Percentiles rank a stretch among this genome's conserved stretches.
phyloP scores from a whole-genome alignment of 805 yeast species.

The Phaffomyces opuntiae region DNA sequence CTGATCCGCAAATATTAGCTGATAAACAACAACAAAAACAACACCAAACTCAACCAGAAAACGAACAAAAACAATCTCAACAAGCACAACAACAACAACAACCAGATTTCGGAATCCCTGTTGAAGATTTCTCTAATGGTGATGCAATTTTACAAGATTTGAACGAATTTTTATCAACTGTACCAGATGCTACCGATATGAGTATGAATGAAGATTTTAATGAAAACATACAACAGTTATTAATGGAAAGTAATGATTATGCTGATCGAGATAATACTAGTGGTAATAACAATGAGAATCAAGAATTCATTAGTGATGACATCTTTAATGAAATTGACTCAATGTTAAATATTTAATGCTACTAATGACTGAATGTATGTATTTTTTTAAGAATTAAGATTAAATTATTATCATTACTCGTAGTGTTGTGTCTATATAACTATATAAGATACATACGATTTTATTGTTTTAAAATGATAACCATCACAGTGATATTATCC shows the following conservation, averaged over 20 bases:
- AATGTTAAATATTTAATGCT: slow-evolving; percentile 15
- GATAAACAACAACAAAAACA: slow-evolving; percentile 4
- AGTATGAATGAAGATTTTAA: slow-evolving; percentile 19
- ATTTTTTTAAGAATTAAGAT: too few species aligned
- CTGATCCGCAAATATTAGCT: slow-evolving; percentile 5
- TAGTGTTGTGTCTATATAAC: background rate
- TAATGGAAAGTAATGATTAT: slow-evolving; percentile 15
- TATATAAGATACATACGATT: too few species aligned
- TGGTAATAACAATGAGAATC: slow-evolving; percentile 1
- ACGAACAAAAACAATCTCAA: too few species aligned
- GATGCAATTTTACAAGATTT: slow-evolving; percentile 22
- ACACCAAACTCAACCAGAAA: slow-evolving; percentile 3
- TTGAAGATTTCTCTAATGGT: slow-evolving; percentile 9
- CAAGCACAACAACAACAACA: background rate
- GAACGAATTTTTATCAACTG: slow-evolving; percentile 21
- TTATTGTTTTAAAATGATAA: slow-evolving; percentile 36
- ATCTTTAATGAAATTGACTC: slow-evolving; percentile 22
- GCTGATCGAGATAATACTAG: slow-evolving; percentile 3
- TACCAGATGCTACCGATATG: slow-evolving; percentile 26
- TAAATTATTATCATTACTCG: too few species aligned
- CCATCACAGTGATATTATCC: slow-evolving; percentile 92
- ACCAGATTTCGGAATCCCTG: background rate
- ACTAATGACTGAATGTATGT: too few species aligned
- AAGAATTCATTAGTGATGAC: slow-evolving; percentile 14
- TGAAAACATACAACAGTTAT: slow-evolving; percentile 18